phyloP scores from a whole-genome alignment of 2,329 filamentous ascomycete species.

The Xylariaceae sp. region DNA sequence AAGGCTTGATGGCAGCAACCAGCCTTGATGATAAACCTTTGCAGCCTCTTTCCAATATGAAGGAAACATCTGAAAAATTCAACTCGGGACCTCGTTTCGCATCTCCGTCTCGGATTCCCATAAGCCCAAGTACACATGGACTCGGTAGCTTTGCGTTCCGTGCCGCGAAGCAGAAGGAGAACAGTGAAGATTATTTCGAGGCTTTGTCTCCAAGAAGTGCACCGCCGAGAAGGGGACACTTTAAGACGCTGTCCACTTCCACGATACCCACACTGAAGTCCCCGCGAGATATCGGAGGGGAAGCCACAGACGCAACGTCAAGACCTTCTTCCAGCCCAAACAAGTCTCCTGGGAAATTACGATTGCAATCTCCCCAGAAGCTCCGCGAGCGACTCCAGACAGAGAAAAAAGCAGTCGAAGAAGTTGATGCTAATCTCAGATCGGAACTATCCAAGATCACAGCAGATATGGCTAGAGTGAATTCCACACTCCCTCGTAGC shows the following conservation, averaged over 20 bases:
- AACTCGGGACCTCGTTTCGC: conserved; percentile 46
- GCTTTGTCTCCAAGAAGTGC: conserved; percentile 10
- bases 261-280: conserved; percentile 52
- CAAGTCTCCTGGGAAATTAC: conserved; percentile 51
- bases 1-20: conserved; percentile 60
- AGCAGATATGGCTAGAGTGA: conserved; percentile 67
- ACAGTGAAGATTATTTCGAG: conserved; percentile 26
- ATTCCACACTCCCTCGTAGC: conserved; percentile 33
- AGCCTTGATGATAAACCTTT: conserved; percentile 42
- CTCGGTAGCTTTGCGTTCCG: conserved; percentile 16
- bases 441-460: conserved; percentile 76
- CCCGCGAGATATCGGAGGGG: conserved; percentile 26
- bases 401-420: conserved; percentile 70
- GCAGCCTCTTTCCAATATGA: conserved; percentile 48
- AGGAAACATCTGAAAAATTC: conserved; percentile 52
- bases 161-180: conserved; percentile 47
- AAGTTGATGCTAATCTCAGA: conserved; percentile 65
- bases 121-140: conserved; percentile 42
- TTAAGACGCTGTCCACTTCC: conserved; percentile 48
- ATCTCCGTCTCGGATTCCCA: conserved; percentile 47
- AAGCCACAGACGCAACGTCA: conserved; percentile 19
- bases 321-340: conserved; percentile 26
- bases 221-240: conserved; percentile 31
- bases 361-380: conserved; percentile 68
- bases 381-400: conserved; percentile 79